phyloP scores from a whole-genome alignment of 2,329 filamentous ascomycete species.

The Colletotrichum agaves region DNA sequence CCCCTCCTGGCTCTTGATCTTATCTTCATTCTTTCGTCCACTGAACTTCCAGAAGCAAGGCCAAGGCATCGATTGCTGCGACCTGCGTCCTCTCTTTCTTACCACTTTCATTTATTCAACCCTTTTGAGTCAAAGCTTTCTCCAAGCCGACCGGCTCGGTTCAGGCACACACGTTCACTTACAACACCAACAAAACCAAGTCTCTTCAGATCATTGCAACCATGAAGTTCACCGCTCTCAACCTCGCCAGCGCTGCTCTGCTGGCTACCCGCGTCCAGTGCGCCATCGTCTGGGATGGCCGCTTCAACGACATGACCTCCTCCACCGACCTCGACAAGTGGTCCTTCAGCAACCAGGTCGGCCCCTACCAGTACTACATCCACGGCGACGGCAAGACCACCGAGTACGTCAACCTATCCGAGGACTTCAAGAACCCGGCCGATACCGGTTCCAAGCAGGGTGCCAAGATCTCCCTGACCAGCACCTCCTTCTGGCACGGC shows the following conservation, averaged over 20 bases:
- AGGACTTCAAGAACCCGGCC: conserved; percentile 72
- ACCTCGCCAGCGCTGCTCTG: conserved; percentile 33
- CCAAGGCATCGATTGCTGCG: conserved; percentile 37
- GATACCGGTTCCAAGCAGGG: conserved; percentile 72
- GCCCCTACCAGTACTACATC: conserved; percentile 81
- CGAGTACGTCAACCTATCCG: conserved; percentile 70
- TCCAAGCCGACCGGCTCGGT: conserved; percentile 35
- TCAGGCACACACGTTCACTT: conserved; percentile 27
- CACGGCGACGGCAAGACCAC: conserved; percentile 68
- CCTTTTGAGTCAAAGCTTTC: conserved; percentile 22
- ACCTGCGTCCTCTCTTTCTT: conserved; percentile 37
- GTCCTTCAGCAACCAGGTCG: conserved; percentile 76
- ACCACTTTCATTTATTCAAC: conserved; percentile 28
- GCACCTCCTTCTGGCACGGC: conserved; percentile 76
- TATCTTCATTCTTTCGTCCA: conserved; percentile 31
- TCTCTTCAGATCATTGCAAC: conserved; percentile 11
- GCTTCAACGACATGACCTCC: conserved; percentile 69
- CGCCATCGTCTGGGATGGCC: conserved; percentile 70
- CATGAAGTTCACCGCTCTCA: conserved; percentile 35
- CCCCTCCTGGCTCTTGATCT: conserved; percentile 28
- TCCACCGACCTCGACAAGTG: conserved; percentile 67
- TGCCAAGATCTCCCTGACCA: conserved; percentile 73
- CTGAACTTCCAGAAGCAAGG: conserved; percentile 33
- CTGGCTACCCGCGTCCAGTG: conserved; percentile 33
- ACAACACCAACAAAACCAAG: conserved; percentile 4